These are phyloP conservation scores for Antarctomyces pellizariae DNA, from an alignment of 495 filamentous ascomycete genomes.

Conservation along the genomic window DNA sequence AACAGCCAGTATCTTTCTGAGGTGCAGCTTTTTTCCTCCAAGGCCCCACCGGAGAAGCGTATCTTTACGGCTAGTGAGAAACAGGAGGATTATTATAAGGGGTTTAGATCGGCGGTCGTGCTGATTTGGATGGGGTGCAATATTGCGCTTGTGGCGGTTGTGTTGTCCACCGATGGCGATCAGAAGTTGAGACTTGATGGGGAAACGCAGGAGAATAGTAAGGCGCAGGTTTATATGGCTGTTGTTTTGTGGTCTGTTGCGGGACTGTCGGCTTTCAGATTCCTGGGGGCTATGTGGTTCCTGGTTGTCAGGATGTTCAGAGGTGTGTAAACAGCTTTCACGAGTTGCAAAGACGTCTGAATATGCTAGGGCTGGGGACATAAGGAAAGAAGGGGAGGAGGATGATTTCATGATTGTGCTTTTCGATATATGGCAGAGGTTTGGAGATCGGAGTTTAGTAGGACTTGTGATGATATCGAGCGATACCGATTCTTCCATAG, in stretches of 20 bases:
- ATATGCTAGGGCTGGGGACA: too few species aligned
- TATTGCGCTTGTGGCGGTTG: conserved; percentile 69
- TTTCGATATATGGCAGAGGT: too few species aligned
- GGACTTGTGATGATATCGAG: too few species aligned
- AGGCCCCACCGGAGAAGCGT: conserved; percentile 43
- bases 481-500: too few species aligned
- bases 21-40: conserved; percentile 41
- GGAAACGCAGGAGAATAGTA: conserved; percentile 17
- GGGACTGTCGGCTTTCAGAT: conserved; percentile 66
- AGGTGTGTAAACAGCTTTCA: conserved; percentile 24
- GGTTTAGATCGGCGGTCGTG: conserved; percentile 78
- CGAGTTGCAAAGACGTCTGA: too few species aligned
- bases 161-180: conserved; percentile 66
- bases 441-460: too few species aligned
- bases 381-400: too few species aligned
- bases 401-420: too few species aligned
- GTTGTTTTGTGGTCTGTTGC: conserved; percentile 89
- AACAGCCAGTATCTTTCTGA: conserved; percentile 90
- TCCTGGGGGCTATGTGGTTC: conserved; percentile 83
- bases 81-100: conserved; percentile 97
- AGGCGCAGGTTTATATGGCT: conserved; percentile 61
- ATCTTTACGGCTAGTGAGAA: conserved; percentile 38
- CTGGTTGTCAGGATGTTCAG: conserved; percentile 79
- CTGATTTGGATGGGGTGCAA: conserved; percentile 94
- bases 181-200: too few species aligned